Evolutionary conservation across 2,329 filamentous ascomycete genomes (phyloP), one percentile per base, ranked within the genome.

Genomic region (Colletotrichum coccodes): DNA sequence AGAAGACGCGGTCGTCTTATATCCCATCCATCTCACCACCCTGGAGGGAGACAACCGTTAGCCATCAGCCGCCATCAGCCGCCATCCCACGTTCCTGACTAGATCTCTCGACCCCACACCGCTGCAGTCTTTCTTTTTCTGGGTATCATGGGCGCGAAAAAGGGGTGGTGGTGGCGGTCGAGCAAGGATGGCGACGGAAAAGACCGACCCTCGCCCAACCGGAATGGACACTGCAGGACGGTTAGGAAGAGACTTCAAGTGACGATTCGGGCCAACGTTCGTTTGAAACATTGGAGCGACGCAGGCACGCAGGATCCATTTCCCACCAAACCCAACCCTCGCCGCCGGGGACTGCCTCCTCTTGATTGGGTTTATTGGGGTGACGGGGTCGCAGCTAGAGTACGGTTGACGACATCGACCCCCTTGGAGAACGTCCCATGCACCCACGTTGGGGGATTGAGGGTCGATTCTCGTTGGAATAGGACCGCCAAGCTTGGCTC

Each of bases 321-420:
- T 60, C 49, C 50, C 28, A 44, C 54, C 61, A 32, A 42, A 47
- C 40, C 42, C 40, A 32, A 53, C 8, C 47, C 30, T 60, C 53
- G 53, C 32, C 38, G 53, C 53, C 65, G 38, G 47, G 47, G 47
- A 42, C 53, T 42, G n/a, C 7, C 49, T 18, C 40, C 56, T 42
- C 54, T 32, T 34, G 42, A 40, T 40, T 56, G 53, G 30, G 30
- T 23, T 18, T 11, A 23, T n/a, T 4, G 49, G 30, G 4, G 30
- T 30, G 12, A 53, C 14, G 30, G 42, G 56, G 66, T 65, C 61
- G 44, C 40, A 44, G 46, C 49, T 59, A 66, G 34, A 66, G 61
- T 66, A 26, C 4, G n/a, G 56, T 60, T 57, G 61, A 66, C 61
- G 61, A 69, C 54, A 66, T 66, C 50, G 18, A 57, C 54, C 64